Evolutionary conservation across 164 flowering plant species (phyloP).

Genomic region (Stephania japonica): DNA sequence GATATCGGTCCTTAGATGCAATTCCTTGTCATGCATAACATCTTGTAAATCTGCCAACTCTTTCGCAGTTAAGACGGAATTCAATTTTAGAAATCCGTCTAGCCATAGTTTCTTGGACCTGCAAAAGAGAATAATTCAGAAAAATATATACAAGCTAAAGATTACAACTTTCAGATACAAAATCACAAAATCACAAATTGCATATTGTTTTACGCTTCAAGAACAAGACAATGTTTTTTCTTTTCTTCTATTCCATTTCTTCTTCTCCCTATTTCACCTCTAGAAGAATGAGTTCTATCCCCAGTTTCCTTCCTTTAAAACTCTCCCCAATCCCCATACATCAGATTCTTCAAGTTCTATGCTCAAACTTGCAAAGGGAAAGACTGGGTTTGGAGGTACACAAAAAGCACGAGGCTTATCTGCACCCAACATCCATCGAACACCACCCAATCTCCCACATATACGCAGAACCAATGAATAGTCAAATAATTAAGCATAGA

Average conservation of each 20-base stretch:
- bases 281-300: too few relatives aligned
- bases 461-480: background rate
- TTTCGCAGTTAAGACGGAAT: constrained; percentile 51
- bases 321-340: background rate
- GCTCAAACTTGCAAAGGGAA: background rate
- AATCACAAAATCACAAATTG: background rate
- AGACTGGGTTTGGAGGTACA: background rate
- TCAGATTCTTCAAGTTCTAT: background rate
- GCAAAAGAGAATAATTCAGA: constrained; percentile 2
- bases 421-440: background rate
- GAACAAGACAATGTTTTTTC: background rate
- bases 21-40: constrained; percentile 93
- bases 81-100: constrained; percentile 71
- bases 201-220: background rate
- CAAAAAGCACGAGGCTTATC: background rate
- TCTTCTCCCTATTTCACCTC: too few relatives aligned
- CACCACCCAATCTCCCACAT: background rate
- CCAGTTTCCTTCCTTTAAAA: too few relatives aligned
- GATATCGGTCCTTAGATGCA: constrained; percentile 85
- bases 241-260: too few relatives aligned
- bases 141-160: background rate
- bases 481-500: background rate
- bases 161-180: background rate
- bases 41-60: constrained; percentile 95
- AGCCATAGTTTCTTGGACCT: constrained; percentile 97